Percentiles rank a stretch among this genome's conserved stretches.
Evolutionary conservation across 2,329 filamentous ascomycete genomes (phyloP).

Genomic region (Botrytis tulipae): DNA sequence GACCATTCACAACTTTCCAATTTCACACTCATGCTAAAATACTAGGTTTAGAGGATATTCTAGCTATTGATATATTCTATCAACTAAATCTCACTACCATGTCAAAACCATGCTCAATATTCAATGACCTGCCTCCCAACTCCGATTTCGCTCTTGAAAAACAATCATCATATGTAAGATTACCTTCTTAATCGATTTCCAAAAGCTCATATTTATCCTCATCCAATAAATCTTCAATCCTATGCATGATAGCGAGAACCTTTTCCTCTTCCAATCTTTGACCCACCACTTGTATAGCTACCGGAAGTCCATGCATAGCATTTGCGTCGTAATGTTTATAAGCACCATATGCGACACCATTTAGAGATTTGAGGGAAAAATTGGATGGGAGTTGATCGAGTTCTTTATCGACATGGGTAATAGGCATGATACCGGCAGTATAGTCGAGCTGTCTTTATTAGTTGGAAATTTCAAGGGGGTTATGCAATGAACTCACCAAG

Average conservation of each 20-base stretch:
- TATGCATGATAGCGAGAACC: conserved; percentile 40
- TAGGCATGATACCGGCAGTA: conserved; percentile 75
- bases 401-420: conserved; percentile 75
- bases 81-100: neutral
- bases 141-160: conserved; percentile 1
- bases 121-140: neutral
- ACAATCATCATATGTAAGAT: neutral
- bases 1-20: neutral
- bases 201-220: conserved; percentile 53
- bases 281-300: conserved; percentile 57
- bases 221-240: conserved; percentile 70
- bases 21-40: neutral
- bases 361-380: conserved; percentile 64
- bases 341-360: conserved; percentile 77
- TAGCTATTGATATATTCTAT: neutral
- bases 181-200: conserved; percentile 38
- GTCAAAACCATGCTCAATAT: neutral
- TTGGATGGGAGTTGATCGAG: conserved; percentile 63
- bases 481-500: conserved; percentile 52
- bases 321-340: conserved; percentile 82
- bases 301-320: conserved; percentile 83
- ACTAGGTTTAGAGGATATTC: neutral
- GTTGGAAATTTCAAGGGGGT: neutral
- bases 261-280: conserved; percentile 39
- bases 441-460: conserved; percentile 68